Conservation (phyloP, 1,139 yeast genomes). For the Pichia terricola region DNA sequence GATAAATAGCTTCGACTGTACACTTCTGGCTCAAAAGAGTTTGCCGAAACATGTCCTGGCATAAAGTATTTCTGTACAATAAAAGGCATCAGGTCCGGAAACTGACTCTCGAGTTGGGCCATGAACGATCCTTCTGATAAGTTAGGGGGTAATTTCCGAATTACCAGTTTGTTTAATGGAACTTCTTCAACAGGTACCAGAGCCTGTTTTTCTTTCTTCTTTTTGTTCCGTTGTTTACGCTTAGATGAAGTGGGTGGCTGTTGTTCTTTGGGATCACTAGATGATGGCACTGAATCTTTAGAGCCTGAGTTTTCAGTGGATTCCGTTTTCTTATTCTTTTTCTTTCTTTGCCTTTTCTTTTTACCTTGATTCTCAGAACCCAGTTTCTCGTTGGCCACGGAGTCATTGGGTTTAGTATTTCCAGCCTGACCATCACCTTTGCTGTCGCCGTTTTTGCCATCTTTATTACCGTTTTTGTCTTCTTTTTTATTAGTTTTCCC, state of each 20-base stretch:
- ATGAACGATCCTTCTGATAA: constrained; percentile 25
- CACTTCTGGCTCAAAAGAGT: constrained; percentile 15
- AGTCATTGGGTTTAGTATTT: background rate
- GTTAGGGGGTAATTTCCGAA: constrained; percentile 32
- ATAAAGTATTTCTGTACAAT: constrained; percentile 27
- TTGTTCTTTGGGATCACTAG: too few species aligned
- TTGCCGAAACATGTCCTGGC: constrained; percentile 25
- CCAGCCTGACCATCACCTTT: background rate
- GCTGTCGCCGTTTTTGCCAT: background rate
- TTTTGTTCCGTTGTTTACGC: background rate
- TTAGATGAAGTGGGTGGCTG: too few species aligned
- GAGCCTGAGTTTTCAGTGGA: background rate
- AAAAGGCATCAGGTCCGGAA: constrained; percentile 3
- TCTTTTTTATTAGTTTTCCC: background rate
- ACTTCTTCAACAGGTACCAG: background rate
- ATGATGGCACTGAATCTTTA: too few species aligned
- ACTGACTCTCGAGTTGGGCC: constrained; percentile 7
- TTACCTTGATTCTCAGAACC: background rate
- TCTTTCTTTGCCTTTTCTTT: background rate
- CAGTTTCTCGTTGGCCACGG: background rate
- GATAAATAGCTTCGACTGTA: constrained; percentile 20
- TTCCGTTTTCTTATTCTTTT: background rate
- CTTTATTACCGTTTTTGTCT: background rate
- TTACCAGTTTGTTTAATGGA: constrained; percentile 22
- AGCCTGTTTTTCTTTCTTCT: background rate